Base-by-base conservation (phyloP, 441 rosid genomes). In the Bruguiera hainesii region DNA sequence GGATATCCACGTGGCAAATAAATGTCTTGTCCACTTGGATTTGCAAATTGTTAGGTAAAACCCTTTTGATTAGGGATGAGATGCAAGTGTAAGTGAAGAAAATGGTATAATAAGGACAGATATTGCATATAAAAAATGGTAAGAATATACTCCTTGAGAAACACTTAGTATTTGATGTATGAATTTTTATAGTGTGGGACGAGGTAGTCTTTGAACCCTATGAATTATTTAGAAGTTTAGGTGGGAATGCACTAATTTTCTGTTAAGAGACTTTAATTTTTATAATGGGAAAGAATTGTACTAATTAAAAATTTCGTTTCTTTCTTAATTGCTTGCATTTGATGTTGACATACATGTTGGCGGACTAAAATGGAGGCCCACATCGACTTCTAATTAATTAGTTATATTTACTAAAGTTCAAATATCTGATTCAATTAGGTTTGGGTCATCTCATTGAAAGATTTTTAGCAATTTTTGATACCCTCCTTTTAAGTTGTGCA, bases 321-420 rank as follows among this genome's bases (percentile, higher is more conserved):
- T 4, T 55, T 55, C 48, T 10, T 55, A 9, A 25, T 23, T 20
- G 10, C 29, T 23, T 20, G 1, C 10, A 3, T 20, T 53, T 53
- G 57, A 15, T 13, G 25, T 25, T 53, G 62, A 35, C 23, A 39
- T 39, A 10, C 16, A 39, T 11, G 48, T 39, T 48, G 56, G 76
- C 26, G 57, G 70, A 71, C 73, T 65, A 35, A 20, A 20, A 39
- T 13, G 42, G 73, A 64, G 76, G 51, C 65, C 76, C 79, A 76
- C 73, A 9, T 53, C 7, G 15, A 60, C 9, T 64, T 69, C 2
- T 23, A 60, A 25, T 59, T 20, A 62, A 65, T 39, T 74, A 33
- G 18, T 56, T 29, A 15, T 70, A 56, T 5, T 19, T 16, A 2
- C 26, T 37, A 39, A 61, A 56, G 25, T 55, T 53, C 56, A 62